Conservation (phyloP, 805 yeast genomes). For the Starmerella roubikii region DNA sequence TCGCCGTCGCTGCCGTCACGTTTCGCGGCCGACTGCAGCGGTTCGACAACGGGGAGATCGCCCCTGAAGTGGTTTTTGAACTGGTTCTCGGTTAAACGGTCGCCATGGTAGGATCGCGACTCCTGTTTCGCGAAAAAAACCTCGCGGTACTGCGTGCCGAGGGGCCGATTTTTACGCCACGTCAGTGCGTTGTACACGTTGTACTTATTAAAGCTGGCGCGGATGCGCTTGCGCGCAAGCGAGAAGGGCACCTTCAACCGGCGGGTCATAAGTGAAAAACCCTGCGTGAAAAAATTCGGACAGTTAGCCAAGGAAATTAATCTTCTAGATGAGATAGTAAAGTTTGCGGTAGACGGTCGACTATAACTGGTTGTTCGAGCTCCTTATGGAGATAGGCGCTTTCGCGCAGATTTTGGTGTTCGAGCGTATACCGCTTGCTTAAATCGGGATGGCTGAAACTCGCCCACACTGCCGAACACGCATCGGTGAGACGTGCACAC, state of each 20-base stretch:
- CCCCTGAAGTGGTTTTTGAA: conserved; percentile 59
- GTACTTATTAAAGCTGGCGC: conserved; percentile 84
- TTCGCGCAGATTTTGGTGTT: too few relatives aligned
- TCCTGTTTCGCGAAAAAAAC: conserved; percentile 86
- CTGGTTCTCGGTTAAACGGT: conserved; percentile 70
- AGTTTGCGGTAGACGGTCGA: too few relatives aligned
- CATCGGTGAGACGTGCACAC: too few relatives aligned
- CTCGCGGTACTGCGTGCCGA: conserved; percentile 66
- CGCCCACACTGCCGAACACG: too few relatives aligned
- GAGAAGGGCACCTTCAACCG: conserved; percentile 24
- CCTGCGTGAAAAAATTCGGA: too few relatives aligned
- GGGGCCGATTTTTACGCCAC: conserved; percentile 35
- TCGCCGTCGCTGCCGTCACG: conserved; percentile 28
- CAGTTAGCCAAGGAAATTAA: too few relatives aligned
- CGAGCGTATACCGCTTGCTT: too few relatives aligned
- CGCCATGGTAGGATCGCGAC: conserved; percentile 92
- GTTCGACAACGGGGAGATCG: conserved; percentile 73
- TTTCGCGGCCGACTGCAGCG: conserved; percentile 39
- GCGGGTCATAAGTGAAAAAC: conserved; percentile 24
- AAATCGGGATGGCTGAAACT: too few relatives aligned
- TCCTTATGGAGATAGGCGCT: too few relatives aligned
- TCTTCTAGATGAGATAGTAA: too few relatives aligned
- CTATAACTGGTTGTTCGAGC: too few relatives aligned
- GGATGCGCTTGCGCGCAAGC: conserved; percentile 33
- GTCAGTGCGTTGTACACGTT: conserved; percentile 80